Base-by-base conservation (phyloP, 2,329 filamentous ascomycete species). In the Ophiostoma sp. region DNA sequence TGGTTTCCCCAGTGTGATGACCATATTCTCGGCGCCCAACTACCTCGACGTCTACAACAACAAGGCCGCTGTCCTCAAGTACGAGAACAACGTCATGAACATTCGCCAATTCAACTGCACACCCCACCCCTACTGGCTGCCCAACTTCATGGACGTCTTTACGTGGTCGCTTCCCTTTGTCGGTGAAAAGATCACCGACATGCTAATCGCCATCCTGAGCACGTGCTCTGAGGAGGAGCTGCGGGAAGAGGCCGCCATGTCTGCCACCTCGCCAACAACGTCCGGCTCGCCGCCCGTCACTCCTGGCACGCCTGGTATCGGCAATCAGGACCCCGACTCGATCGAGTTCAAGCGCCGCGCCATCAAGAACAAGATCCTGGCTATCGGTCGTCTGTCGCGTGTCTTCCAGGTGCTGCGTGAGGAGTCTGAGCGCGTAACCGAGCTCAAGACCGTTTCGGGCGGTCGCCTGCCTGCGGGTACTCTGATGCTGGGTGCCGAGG, bases 41-140 rank as follows among this genome's bases (percentile, higher is more conserved):
- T 99, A 99, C 79, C 88, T 99, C 73, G 95, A 99, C 77, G 94
- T 99, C 52, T 99, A 99, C 83, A 99, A 99, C 88, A 99, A 99
- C 86, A 99, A 99, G 84, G 95, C 95, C 1, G 95, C 95, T 0
- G 95, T 99, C 57, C 84, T 99, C 76, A 99, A 99, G 83, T 99
- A 99, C 79, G 95, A 99, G 83, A 99, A 99, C 82, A 99, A 99
- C 78, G 95, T 99, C 72, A 99, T 99, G 95, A 99, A 99, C 84
- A 99, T 99, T 78, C 89, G 95, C 72, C 95, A 99, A 81, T 99
- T 99, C 84, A 99, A 99, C 85, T 99, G 94, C 86, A 98, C 95
- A 31, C 95, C 95, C 44, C 95, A 99, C 80, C 95, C 95, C 7
- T 99, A 99, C 84, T 99, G 95, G 95, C 87, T 99, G 67, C 95